phyloP scores from a whole-genome alignment of 345 rosid genomes.

The Moricandia moricandioides region DNA sequence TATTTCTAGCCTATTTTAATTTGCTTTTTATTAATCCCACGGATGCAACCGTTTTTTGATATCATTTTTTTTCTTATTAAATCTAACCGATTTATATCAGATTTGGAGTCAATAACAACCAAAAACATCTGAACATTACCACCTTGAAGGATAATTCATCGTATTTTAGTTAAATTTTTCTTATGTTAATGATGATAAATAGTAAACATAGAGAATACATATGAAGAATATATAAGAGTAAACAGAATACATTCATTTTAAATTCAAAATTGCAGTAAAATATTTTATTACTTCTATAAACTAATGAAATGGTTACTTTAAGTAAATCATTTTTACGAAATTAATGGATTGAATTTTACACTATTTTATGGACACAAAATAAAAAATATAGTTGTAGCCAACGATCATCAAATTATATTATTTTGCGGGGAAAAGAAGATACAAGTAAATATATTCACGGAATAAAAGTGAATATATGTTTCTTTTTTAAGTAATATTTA shows the following conservation, averaged over 20 bases:
- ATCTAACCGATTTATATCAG: not conserved
- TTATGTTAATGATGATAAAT: not conserved
- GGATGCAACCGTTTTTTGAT: slow-evolving; percentile 14
- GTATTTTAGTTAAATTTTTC: not conserved
- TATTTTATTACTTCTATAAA: not conserved
- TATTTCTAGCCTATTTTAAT: not conserved
- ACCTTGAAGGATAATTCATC: not conserved
- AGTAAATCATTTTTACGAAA: not conserved
- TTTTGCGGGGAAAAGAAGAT: not conserved
- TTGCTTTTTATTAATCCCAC: slow-evolving; percentile 24
- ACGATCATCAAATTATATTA: no score
- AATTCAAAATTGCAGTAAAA: not conserved
- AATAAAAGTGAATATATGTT: slow-evolving; percentile 14
- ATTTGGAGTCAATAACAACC: slow-evolving; percentile 26
- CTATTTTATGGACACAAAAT: no score
- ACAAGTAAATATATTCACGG: slow-evolving; percentile 22
- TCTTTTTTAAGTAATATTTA: not conserved
- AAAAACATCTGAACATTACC: not conserved
- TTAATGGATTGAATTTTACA: not conserved
- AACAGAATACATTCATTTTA: not conserved
- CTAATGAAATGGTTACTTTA: not conserved
- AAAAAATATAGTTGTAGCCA: no score
- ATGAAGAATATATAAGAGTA: not conserved
- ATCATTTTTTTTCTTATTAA: not conserved
- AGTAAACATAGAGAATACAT: not conserved